Percentiles rank a stretch among this genome's conserved stretches.
These are phyloP conservation scores for Xerocomus cyaneibrunnescens DNA, from an alignment of 1,284 basidiomycete genomes.

Conservation along the genomic window DNA sequence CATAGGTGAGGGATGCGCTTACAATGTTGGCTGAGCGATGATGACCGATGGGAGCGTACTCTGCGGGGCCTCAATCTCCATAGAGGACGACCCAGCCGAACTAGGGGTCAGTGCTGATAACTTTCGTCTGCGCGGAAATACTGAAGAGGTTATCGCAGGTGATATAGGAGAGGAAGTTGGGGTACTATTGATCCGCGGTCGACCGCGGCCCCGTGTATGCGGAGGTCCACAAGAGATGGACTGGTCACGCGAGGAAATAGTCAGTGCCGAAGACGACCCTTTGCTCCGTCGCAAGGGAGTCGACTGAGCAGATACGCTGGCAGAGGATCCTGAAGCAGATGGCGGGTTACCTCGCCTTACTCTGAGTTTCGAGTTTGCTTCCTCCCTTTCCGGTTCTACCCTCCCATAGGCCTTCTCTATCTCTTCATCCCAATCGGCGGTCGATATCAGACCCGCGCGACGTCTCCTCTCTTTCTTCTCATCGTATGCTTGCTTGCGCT, in stretches of 20 bases:
- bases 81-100: slow-evolving; percentile 18
- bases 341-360: slow-evolving; percentile 17
- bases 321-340: slow-evolving; percentile 10
- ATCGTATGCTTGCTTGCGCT: slow-evolving; percentile 43
- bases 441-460: slow-evolving; percentile 6
- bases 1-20: slow-evolving; percentile 3
- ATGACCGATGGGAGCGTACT: slow-evolving; percentile 18
- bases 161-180: slow-evolving; percentile 15
- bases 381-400: slow-evolving; percentile 30
- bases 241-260: slow-evolving; percentile 16
- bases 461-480: slow-evolving; percentile 39
- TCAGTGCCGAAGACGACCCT: slow-evolving; percentile 18
- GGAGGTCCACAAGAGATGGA: slow-evolving; percentile 14
- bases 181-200: slow-evolving; percentile 3
- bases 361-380: slow-evolving; percentile 26
- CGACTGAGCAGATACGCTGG: not conserved
- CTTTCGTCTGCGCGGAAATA: slow-evolving; percentile 10
- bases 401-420: slow-evolving; percentile 21
- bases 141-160: not conserved
- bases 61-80: not conserved
- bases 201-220: slow-evolving; percentile 12
- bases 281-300: slow-evolving; percentile 9
- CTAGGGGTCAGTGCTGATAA: slow-evolving; percentile 1
- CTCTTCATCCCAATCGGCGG: slow-evolving; percentile 31
- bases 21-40: slow-evolving; percentile 29